Evolutionary conservation across 2,329 filamentous ascomycete species (phyloP).

Genomic region (Scytalidium sp.): DNA sequence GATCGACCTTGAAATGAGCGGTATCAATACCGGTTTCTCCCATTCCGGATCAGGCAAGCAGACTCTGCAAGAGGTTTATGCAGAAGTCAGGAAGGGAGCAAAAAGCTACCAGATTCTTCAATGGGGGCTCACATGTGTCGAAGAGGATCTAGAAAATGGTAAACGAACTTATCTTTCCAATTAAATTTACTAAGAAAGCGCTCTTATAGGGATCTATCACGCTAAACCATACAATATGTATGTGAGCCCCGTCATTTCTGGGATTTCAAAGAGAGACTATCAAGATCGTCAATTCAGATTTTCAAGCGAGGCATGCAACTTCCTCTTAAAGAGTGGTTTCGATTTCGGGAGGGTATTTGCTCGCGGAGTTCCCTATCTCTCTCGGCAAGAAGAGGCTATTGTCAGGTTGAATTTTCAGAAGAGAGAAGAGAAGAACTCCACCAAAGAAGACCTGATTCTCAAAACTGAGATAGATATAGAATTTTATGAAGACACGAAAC

Average conservation of each 20-base stretch:
- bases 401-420: not conserved
- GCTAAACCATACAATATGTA: slow-evolving; percentile 64
- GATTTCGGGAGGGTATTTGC: slow-evolving; percentile 53
- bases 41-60: slow-evolving; percentile 36
- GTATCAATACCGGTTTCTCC: slow-evolving; percentile 42
- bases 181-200: slow-evolving; percentile 5
- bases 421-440: not conserved
- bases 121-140: slow-evolving; percentile 63
- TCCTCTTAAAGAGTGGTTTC: slow-evolving; percentile 56
- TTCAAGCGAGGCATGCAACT: slow-evolving; percentile 49
- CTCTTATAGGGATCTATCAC: slow-evolving; percentile 44
- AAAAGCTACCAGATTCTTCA: slow-evolving; percentile 63
- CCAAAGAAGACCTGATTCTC: not conserved
- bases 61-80: slow-evolving; percentile 58
- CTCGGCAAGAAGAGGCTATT: slow-evolving; percentile 50
- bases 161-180: slow-evolving; percentile 11
- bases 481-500: not conserved
- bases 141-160: slow-evolving; percentile 50
- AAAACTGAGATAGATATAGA: not conserved
- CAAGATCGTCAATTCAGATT: slow-evolving; percentile 48
- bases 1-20: slow-evolving; percentile 66
- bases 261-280: slow-evolving; percentile 25
- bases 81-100: slow-evolving; percentile 57
- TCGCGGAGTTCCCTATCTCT: slow-evolving; percentile 60
- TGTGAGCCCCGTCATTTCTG: slow-evolving; percentile 53